Evolutionary conservation across 2,329 filamentous ascomycete genomes (phyloP).

Genomic region (Alternaria sp.): DNA sequence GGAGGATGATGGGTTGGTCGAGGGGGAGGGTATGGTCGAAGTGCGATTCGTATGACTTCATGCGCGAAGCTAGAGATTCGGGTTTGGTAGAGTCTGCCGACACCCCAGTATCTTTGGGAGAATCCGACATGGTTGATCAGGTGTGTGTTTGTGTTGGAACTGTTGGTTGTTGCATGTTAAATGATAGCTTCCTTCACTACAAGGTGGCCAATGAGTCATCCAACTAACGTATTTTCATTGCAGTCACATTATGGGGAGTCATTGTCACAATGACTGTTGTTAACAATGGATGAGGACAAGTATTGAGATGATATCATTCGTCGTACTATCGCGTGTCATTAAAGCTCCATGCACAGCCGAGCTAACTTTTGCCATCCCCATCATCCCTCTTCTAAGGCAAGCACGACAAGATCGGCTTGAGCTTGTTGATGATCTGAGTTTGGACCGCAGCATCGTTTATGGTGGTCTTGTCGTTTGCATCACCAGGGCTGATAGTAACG

Average conservation of each 20-base stretch:
- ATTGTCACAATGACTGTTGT: background rate
- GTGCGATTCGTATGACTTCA: slow-evolving; percentile 44
- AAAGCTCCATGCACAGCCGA: background rate
- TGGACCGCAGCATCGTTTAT: slow-evolving; percentile 55
- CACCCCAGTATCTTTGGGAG: accelerated
- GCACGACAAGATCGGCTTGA: slow-evolving; percentile 40
- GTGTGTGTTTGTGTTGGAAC: background rate
- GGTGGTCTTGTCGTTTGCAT: slow-evolving; percentile 69
- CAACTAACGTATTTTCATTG: background rate
- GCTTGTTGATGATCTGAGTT: slow-evolving; percentile 36
- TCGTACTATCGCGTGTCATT: background rate
- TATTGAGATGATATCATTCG: background rate
- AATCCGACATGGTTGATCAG: background rate
- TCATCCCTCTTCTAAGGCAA: slow-evolving; percentile 5
- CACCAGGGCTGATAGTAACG: slow-evolving; percentile 70
- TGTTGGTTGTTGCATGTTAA: background rate
- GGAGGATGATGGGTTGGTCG: slow-evolving; percentile 33
- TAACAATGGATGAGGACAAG: background rate
- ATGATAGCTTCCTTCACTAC: background rate
- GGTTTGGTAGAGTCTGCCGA: background rate
- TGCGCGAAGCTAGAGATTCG: slow-evolving; percentile 37
- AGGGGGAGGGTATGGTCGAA: slow-evolving; percentile 35
- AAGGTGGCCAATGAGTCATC: background rate
- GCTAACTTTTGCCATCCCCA: background rate
- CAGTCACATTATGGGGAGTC: background rate